A percentile compares a stretch with the other conserved stretches of the same genome.
Conservation (phyloP, 2,329 filamentous ascomycete species). For the Dactylellina leptospora region DNA sequence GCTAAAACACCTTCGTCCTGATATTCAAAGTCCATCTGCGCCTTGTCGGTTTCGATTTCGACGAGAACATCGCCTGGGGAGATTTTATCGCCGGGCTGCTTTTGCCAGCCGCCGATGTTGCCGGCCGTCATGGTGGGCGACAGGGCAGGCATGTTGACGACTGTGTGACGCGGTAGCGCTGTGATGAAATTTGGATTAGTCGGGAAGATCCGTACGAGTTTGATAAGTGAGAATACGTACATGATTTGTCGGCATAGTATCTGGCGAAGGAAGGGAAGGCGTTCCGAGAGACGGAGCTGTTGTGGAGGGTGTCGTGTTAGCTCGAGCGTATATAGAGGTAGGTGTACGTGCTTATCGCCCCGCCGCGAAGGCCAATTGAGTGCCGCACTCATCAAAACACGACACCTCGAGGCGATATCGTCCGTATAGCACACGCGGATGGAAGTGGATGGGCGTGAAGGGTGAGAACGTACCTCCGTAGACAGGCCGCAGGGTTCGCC, state of each 20-base stretch:
- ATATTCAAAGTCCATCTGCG: constrained; percentile 99
- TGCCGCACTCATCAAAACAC: background rate
- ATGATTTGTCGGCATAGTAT: constrained; percentile 53
- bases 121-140: constrained; percentile 97
- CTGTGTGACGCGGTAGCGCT: constrained; percentile 93
- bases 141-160: constrained; percentile 97
- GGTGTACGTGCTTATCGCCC: no score
- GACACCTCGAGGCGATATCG: no score
- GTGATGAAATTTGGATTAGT: no score
- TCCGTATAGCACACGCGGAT: background rate
- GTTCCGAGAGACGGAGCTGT: constrained; percentile 28
- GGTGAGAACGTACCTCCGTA: constrained; percentile 28
- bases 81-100: constrained; percentile 89
- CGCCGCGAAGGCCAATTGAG: background rate
- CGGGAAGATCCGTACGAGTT: background rate
- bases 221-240: constrained; percentile 18
- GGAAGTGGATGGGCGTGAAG: background rate
- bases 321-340: no score
- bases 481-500: constrained; percentile 28
- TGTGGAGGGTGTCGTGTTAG: constrained; percentile 16
- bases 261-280: constrained; percentile 39
- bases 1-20: constrained; percentile 97
- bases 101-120: constrained; percentile 97
- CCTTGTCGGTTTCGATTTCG: constrained; percentile 99
- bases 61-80: constrained; percentile 92